Percentiles rank a stretch among this genome's conserved stretches.
phyloP scores from a whole-genome alignment of 1,284 basidiomycete species.

The Apiotrichum brassicae region DNA sequence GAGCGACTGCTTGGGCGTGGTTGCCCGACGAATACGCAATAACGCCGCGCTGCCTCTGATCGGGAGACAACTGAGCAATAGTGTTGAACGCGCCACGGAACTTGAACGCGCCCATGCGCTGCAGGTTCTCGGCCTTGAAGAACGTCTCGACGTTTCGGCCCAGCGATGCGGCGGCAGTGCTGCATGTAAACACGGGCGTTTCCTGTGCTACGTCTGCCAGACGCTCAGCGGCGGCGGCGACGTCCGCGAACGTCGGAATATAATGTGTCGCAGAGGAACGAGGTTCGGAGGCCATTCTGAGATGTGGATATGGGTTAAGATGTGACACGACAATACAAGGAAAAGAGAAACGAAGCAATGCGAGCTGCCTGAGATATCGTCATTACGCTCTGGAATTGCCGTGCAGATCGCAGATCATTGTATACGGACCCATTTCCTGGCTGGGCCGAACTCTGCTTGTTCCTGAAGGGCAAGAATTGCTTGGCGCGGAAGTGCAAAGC shows the following conservation, averaged over 20 bases:
- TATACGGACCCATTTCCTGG: too few relatives aligned
- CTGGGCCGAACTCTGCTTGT: too few relatives aligned
- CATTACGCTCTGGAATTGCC: too few relatives aligned
- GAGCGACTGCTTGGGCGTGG: conserved; percentile 95
- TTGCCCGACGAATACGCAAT: conserved; percentile 97
- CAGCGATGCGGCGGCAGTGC: conserved; percentile 52
- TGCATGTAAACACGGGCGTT: conserved; percentile 6
- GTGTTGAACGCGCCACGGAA: conserved; percentile 99
- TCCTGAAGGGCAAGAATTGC: too few relatives aligned
- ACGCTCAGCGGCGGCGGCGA: conserved; percentile 2
- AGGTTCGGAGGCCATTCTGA: too few relatives aligned
- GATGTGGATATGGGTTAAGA: too few relatives aligned
- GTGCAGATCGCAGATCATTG: too few relatives aligned
- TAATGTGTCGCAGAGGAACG: too few relatives aligned
- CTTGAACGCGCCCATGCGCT: conserved; percentile 99
- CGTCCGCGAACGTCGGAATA: conserved; percentile 8
- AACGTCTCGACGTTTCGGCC: conserved; percentile 79
- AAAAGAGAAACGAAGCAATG: too few relatives aligned
- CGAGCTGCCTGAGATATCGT: too few relatives aligned
- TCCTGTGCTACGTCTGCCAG: conserved; percentile 8
- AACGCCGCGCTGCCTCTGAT: conserved; percentile 93
- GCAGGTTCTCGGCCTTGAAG: conserved; percentile 95
- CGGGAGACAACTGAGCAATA: conserved; percentile 80
- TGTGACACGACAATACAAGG: too few relatives aligned
- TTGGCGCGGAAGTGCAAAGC: too few relatives aligned